phyloP scores from a whole-genome alignment of 768 basidiomycete genomes.

The Lanmaoa rubissima region DNA sequence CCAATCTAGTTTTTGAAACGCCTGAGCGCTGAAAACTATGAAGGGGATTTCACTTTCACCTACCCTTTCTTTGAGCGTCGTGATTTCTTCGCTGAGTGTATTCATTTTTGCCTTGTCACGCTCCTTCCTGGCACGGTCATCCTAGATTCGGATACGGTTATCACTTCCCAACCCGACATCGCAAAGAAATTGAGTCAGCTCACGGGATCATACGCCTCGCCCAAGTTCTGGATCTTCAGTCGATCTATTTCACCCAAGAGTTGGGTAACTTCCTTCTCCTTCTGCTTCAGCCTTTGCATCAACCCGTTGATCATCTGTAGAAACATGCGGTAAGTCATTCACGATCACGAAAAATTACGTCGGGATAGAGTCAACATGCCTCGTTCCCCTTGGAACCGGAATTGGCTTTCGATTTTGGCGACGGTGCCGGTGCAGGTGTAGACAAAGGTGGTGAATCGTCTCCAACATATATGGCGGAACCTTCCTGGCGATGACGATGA shows the following conservation, averaged over 20 bases:
- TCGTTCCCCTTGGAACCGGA: constrained; percentile 51
- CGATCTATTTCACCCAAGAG: constrained; percentile 71
- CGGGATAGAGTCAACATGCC: constrained; percentile 34
- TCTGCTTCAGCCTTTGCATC: constrained; percentile 76
- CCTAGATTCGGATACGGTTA: constrained; percentile 38
- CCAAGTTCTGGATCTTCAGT: constrained; percentile 55
- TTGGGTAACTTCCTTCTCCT: constrained; percentile 80
- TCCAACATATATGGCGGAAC: constrained; percentile 18
- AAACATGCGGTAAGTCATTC: neutral
- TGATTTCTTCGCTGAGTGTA: constrained; percentile 69
- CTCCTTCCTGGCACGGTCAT: constrained; percentile 72
- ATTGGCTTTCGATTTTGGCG: constrained; percentile 34
- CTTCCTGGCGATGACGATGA: constrained; percentile 12
- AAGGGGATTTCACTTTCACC: constrained; percentile 10
- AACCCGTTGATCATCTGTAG: constrained; percentile 64
- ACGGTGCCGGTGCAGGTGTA: constrained; percentile 17
- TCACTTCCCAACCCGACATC: neutral
- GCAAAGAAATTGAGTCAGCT: constrained; percentile 18
- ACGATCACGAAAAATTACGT: neutral
- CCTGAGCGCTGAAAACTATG: neutral
- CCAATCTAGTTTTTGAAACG: constrained; percentile 40
- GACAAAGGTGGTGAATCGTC: constrained; percentile 1
- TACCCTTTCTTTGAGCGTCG: constrained; percentile 68
- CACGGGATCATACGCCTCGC: constrained; percentile 60
- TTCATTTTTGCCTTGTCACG: constrained; percentile 75